A percentile compares a stretch with the other conserved stretches of the same genome.
Conservation (phyloP, 2,329 filamentous ascomycete species). For the Hyphodiscus sp. region DNA sequence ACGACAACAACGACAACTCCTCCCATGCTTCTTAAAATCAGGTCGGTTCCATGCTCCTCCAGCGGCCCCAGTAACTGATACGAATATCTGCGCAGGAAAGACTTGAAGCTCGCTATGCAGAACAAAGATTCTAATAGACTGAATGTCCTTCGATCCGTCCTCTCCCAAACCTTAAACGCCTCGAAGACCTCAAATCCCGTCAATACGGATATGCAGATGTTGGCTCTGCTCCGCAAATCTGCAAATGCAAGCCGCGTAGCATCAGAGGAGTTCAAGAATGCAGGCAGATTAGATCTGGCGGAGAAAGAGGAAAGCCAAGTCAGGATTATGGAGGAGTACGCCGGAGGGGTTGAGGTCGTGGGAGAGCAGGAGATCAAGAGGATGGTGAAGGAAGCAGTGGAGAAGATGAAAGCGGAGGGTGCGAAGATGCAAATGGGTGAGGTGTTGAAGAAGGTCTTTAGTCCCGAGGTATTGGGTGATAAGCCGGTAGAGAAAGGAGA, state of each 20-base stretch:
- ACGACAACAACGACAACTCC: conserved; percentile 23
- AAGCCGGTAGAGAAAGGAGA: conserved; percentile 58
- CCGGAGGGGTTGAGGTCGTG: conserved; percentile 49
- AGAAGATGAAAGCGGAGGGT: conserved; percentile 39
- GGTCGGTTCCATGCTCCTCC: conserved; percentile 18
- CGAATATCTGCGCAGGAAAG: conserved; percentile 29
- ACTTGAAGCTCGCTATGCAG: conserved; percentile 61
- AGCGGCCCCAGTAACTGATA: background rate
- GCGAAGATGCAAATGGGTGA: conserved; percentile 48
- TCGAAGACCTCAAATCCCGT: conserved; percentile 68
- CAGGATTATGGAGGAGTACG: conserved; percentile 59
- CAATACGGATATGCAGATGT: conserved; percentile 61
- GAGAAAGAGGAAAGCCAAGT: conserved; percentile 64
- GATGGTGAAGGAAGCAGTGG: conserved; percentile 46
- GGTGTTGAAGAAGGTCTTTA: conserved; percentile 55
- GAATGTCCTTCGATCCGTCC: conserved; percentile 59
- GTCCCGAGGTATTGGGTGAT: conserved; percentile 49
- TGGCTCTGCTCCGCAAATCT: conserved; percentile 60
- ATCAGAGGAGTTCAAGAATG: conserved; percentile 54
- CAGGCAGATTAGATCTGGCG: conserved; percentile 60
- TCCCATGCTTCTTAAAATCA: conserved; percentile 32
- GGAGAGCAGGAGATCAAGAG: conserved; percentile 50
- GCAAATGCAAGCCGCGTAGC: conserved; percentile 52
- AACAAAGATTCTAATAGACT: conserved; percentile 59
- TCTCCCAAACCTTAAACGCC: conserved; percentile 67